Evolutionary conservation across 495 filamentous ascomycete species (phyloP), one percentile per base, ranked within the genome.

Genomic region (Lepraria neglecta): DNA sequence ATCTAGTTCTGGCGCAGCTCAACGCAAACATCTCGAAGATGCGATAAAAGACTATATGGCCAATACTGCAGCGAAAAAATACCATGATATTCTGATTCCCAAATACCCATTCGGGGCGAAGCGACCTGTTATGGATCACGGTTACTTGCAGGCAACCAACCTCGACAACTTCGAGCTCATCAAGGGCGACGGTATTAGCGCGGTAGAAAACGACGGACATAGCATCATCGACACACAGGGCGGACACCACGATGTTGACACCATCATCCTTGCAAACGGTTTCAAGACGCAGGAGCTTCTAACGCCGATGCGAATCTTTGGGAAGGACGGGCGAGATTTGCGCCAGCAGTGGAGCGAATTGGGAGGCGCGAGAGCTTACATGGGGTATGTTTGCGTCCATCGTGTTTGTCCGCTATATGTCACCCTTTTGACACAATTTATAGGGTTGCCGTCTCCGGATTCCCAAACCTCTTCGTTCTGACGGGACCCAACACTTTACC

Each of bases 21-120:
- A 46, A 46, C 43, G 43, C 43, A 46, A 46, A 21, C 3, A 6
- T 46, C 43, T 46, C 43, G 43, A 46, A 46, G 43, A 46, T 46
- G 14, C 6, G 43, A 46, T 46, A 46, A 46, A 46, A 46, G 43
- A 46, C 43, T 46, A 46, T 11, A 46, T 46, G 43, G 43, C 43
- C 43, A 46, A 46, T 46, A 11, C 43, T 46, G 43, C 43, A 46
- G 43, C 43, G 14, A 46, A 21, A 46, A 46, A 46, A 46, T 46
- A 46, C 43, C 43, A 46, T 46, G 43, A 46, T 46, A 46, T 46
- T 12, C 43, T 46, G 6, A 11, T 46, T 4, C 43, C 43, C 43
- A 46, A 46, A 46, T 46, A 46, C 43, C 43, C 43, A 46, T 46
- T 46, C 43, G 43, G 43, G 43, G 43, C 43, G 43, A 46, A 46